Base-by-base conservation (phyloP, 257 asterid genomes). In the Ligustrum vulgare region DNA sequence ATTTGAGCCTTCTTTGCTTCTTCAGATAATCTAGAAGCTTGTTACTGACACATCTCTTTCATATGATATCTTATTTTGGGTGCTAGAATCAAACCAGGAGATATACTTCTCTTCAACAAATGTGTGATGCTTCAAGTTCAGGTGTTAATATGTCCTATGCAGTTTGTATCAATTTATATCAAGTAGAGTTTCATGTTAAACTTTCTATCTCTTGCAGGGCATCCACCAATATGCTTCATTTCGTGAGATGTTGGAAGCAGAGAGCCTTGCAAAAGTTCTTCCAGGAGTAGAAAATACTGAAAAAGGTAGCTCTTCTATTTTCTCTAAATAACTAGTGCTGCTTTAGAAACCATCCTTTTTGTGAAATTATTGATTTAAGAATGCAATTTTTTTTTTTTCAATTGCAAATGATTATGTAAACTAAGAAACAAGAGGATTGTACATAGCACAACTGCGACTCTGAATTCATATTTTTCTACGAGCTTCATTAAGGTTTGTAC, bases 121-220 rank as follows among this genome's bases (percentile, higher is more conserved):
- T 87, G 97, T 79, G 72, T 89, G 88, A 35, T 74, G 72, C 90
- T 90, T 79, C 89, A 83, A 86, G 98, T 94, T 85, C 91, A 92
- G 97, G 97, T 94, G 65, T 72, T 79, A 83, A 76, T 78, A 65
- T 51, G 54, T 78, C 73, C 69, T 80, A 75, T 71, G 8, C 35
- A 79, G 33, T 80, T 75, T 62, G 72, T 71, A 56, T 72, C 37
- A 77, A 73, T 69, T 69, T 36, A 65, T 51, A 35, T 12, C 36
- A 32, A 28, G 60, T 56, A 51, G 69, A 73, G 13, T 72, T 34
- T 25, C 36, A 70, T 39, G 64, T 54, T 81, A 66, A 80, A 68
- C 64, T 20, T 73, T 23, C 64, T 66, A 32, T 64, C 54, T 43
- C 75, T 81, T 81, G 54, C 89, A 94, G 98, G 92, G 86, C 74